Conservation (phyloP, 176 grass and related monocot species). For the Avena atlantica region DNA sequence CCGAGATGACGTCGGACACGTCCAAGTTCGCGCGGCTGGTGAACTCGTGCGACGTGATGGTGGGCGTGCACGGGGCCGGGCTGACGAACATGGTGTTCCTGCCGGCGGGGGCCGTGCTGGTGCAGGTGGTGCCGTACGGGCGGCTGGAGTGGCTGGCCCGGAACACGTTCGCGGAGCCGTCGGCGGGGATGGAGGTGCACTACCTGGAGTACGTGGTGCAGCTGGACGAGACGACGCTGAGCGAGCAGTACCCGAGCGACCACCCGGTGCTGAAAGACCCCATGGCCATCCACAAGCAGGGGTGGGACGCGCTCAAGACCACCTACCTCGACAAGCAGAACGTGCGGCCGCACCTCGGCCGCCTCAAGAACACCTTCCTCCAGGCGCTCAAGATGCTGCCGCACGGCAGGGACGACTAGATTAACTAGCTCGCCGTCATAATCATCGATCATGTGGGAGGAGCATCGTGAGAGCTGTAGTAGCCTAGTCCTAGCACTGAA, state of each 20-base stretch:
- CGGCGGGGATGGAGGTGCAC: constrained; percentile 75
- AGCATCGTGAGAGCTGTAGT: neutral
- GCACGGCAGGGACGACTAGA: constrained; percentile 43
- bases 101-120: constrained; percentile 70
- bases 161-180: constrained; percentile 78
- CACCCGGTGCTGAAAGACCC: constrained; percentile 78
- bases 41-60: constrained; percentile 92
- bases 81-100: constrained; percentile 98
- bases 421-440: neutral
- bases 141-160: constrained; percentile 77
- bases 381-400: constrained; percentile 74
- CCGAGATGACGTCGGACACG: constrained; percentile 64
- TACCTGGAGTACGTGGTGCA: constrained; percentile 86
- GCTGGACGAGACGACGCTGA: constrained; percentile 85
- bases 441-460: neutral
- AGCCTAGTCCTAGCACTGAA: neutral
- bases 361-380: constrained; percentile 85
- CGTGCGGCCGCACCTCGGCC: constrained; percentile 71
- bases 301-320: constrained; percentile 77
- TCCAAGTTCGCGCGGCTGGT: constrained; percentile 87
- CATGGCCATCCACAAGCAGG: constrained; percentile 76
- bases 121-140: constrained; percentile 92
- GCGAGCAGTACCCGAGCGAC: constrained; percentile 76
- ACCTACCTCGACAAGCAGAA: constrained; percentile 96
- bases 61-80: constrained; percentile 89